Conservation (phyloP, 352 stramenopile species). For the Saprolegnia parasitica region DNA sequence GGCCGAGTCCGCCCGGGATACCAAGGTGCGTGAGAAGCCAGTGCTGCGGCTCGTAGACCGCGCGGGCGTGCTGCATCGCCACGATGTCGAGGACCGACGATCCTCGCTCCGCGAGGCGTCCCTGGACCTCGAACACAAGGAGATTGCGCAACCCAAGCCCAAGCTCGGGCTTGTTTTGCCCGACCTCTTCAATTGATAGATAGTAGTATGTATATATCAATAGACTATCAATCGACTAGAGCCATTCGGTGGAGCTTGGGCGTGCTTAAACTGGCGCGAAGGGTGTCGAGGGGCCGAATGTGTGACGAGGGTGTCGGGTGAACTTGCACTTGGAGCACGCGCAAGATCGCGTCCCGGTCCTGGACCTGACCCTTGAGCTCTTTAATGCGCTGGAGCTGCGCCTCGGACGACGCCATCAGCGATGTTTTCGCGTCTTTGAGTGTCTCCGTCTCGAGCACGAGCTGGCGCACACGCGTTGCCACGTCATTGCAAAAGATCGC, state of each 20-base stretch:
- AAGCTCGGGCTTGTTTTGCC: not conserved
- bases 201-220: not conserved
- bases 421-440: not conserved
- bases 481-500: slow-evolving; percentile 11
- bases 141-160: not conserved
- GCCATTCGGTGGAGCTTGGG: slow-evolving; percentile 3
- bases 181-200: slow-evolving; percentile 11
- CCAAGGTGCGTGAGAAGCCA: no score
- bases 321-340: not conserved
- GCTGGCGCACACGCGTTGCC: not conserved
- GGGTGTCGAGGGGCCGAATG: no score
- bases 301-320: no score
- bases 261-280: no score
- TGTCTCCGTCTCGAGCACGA: not conserved
- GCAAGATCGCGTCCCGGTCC: not conserved
- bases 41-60: not conserved
- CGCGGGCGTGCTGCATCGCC: not conserved
- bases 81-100: not conserved
- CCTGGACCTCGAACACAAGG: not conserved
- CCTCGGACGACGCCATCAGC: not conserved
- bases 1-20: not conserved
- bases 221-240: no score
- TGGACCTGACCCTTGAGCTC: slow-evolving; percentile 5
- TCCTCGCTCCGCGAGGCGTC: not conserved
- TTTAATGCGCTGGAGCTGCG: not conserved